Evolutionary conservation across 441 rosid species (phyloP).

Genomic region (Flueggea neowawraea): DNA sequence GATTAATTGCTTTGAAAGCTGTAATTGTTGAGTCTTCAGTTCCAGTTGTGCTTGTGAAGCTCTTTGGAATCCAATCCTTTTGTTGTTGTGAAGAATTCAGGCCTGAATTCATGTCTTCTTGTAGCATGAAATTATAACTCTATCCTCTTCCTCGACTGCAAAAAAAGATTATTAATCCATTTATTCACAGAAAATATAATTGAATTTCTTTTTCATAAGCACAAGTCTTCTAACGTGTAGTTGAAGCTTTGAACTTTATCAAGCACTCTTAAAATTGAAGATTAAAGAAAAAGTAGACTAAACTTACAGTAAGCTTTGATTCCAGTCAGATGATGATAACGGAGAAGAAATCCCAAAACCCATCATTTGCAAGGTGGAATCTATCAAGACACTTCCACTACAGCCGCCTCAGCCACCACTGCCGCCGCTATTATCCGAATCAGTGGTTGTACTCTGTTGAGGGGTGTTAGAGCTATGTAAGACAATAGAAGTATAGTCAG

Average conservation of each 20-base stretch:
- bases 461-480: conserved; percentile 30
- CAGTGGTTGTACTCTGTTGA: conserved; percentile 14
- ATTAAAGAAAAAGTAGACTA: too few relatives aligned
- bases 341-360: conserved; percentile 54
- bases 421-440: too few relatives aligned
- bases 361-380: conserved; percentile 60
- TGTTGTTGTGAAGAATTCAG: conserved; percentile 35
- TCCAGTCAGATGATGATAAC: conserved; percentile 56
- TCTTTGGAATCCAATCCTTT: conserved; percentile 48
- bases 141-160: conserved; percentile 26
- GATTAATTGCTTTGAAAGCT: conserved; percentile 25
- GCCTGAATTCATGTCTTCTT: conserved; percentile 51
- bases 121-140: conserved; percentile 28
- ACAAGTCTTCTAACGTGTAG: not conserved
- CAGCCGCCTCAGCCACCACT: conserved; percentile 40
- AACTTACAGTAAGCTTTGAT: conserved; percentile 56
- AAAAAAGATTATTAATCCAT: too few relatives aligned
- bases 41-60: conserved; percentile 21
- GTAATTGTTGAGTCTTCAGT: conserved; percentile 33
- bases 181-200: too few relatives aligned
- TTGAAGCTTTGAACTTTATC: not conserved
- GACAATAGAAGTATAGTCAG: conserved; percentile 20
- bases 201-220: not conserved
- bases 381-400: conserved; percentile 44
- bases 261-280: too few relatives aligned